Evolutionary conservation across 208 protist species (phyloP).

Genomic region (Hexamita inflata): DNA sequence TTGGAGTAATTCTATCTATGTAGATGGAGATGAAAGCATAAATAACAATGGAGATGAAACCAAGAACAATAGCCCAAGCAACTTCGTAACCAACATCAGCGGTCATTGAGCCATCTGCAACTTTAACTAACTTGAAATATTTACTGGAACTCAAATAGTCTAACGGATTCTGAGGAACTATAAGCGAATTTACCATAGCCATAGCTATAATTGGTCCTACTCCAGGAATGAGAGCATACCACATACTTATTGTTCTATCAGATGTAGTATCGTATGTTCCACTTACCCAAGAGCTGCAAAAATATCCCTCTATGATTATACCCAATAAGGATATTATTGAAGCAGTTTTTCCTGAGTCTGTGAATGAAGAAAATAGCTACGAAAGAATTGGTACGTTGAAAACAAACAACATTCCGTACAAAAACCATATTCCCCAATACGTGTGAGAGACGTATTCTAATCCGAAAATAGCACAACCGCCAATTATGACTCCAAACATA

Average conservation of each 20-base stretch:
- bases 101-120: too few relatives aligned
- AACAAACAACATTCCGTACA: neutral
- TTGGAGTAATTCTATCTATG: constrained; percentile 42
- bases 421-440: constrained; percentile 2
- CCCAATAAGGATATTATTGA: too few relatives aligned
- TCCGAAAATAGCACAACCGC: too few relatives aligned
- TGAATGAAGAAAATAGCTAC: neutral
- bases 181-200: neutral
- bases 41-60: constrained; percentile 41
- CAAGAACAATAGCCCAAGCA: neutral
- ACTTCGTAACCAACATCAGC: neutral
- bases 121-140: neutral
- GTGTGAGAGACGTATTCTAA: too few relatives aligned
- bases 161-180: neutral
- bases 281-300: too few relatives aligned
- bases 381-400: neutral
- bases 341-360: neutral
- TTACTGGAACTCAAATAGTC: neutral
- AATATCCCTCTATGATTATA: too few relatives aligned
- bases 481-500: too few relatives aligned
- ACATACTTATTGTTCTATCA: neutral
- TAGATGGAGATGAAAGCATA: constrained; percentile 45
- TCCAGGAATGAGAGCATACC: neutral
- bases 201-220: neutral
- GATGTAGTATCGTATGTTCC: too few relatives aligned